Percentiles rank a stretch among this genome's conserved stretches.
Evolutionary conservation across 192 early-diverging fungal species (phyloP).

Genomic region (Coemansia sp.): DNA sequence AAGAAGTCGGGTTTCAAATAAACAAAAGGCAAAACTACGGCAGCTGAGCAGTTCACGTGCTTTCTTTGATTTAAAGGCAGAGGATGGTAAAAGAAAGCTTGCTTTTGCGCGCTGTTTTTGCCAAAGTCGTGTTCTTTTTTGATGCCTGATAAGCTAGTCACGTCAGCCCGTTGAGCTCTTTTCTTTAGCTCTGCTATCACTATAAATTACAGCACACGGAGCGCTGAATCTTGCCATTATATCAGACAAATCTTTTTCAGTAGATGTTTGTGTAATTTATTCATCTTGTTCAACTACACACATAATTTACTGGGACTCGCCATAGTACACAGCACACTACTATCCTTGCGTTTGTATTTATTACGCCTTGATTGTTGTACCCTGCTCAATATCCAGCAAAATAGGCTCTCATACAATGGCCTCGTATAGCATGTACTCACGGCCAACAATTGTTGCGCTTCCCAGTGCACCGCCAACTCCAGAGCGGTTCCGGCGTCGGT

Average conservation of each 20-base stretch:
- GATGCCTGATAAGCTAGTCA: neutral
- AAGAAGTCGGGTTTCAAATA: neutral
- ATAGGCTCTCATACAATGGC: neutral
- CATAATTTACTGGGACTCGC: neutral
- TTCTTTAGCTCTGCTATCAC: neutral
- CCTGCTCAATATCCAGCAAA: too few relatives aligned
- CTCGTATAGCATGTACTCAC: neutral
- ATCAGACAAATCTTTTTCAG: neutral
- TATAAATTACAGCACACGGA: neutral
- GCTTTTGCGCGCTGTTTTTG: neutral
- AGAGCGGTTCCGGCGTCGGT: neutral
- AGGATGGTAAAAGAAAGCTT: neutral
- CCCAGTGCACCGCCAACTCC: neutral
- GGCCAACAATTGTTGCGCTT: conserved; percentile 14
- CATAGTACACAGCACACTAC: too few relatives aligned
- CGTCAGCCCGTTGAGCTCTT: neutral
- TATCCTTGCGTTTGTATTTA: too few relatives aligned
- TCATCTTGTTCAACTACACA: neutral
- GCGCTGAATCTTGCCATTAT: neutral
- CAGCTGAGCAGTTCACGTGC: neutral
- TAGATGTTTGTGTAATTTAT: neutral
- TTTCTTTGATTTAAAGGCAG: neutral
- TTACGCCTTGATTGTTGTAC: too few relatives aligned
- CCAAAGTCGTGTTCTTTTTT: neutral
- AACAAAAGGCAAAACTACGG: neutral